These are phyloP conservation scores for Pythium dissimile DNA, from an alignment of 352 stramenopile species.

Conservation along the genomic window DNA sequence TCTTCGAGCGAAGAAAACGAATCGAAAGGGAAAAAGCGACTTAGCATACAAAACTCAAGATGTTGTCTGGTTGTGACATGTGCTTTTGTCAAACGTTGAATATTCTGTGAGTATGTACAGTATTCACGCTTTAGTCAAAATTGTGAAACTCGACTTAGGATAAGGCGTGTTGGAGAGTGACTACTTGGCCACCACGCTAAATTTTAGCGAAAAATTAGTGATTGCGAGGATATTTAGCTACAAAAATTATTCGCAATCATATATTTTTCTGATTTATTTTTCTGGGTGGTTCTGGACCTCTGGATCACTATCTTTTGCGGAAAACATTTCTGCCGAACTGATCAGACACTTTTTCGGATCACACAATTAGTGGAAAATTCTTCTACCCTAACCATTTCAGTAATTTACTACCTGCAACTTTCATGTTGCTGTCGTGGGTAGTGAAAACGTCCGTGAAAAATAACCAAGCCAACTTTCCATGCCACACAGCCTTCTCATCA, in stretches of 20 bases:
- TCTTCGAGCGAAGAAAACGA: not conserved
- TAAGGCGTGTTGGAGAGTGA: no score
- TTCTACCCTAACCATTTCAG: not conserved
- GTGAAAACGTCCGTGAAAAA: not conserved
- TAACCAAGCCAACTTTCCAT: slow-evolving; percentile 10
- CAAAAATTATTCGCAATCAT: no score
- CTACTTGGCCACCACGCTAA: no score
- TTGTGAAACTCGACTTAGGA: no score
- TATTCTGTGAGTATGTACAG: no score
- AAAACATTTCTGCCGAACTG: no score
- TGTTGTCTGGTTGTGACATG: slow-evolving; percentile 8
- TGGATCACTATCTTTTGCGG: not conserved
- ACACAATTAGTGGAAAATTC: not conserved
- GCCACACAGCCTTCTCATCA: slow-evolving; percentile 10
- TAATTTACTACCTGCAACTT: not conserved
- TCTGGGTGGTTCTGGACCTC: not conserved
- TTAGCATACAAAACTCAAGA: no score
- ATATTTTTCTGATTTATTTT: not conserved
- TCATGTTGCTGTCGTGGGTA: not conserved
- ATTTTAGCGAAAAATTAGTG: no score
- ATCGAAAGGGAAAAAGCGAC: slow-evolving; percentile 2
- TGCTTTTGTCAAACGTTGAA: not conserved
- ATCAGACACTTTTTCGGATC: not conserved
- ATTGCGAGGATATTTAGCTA: no score
- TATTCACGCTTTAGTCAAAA: not conserved